Evolutionary conservation across 306 rosid genomes (phyloP), one percentile per base, ranked within the genome.

Genomic region (Mimosa pudica): DNA sequence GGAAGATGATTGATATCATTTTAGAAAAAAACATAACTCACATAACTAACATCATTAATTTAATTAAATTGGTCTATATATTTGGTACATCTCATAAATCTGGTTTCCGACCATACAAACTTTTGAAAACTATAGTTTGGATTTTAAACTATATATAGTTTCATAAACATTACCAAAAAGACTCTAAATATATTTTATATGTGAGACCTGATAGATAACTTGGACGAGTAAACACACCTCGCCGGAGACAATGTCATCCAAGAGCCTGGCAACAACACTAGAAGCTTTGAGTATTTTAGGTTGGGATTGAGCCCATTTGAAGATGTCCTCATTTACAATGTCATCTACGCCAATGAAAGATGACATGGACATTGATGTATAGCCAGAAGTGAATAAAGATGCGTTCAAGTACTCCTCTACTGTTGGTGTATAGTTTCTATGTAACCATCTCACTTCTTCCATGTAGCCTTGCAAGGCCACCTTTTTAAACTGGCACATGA

Each of bases 241-340:
- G 24, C 32, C 71, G 7, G 85, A 78, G 38, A 74, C 82, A 6
- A 84, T 64, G 61, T 87, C 87, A 57, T 81, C 69, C 87, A 84
- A 81, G 32, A 84, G 71, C 55, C 89, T 81, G 24, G 42, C 1
- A 60, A 87, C 47, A 2, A 42, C 47, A 5, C 58, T 6, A 30
- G 84, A 14, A 55, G 80, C 82, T 54, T 10, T 67, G 2, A 83
- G 13, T 7, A 81, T 74, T 73, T 79, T 87, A 2, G 88, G 81
- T 18, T 12, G 14, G 7, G 41, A 5, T 6, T 55, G 62, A 1
- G 62, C 62, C 62, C 62, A 55, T 55, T 18, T 57, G 32, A 57
- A 18, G 63, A 57, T 57, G 4, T 57, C 63, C 33, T 18, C 63
- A 8, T 32, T 57, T n/a, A 7, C 33, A n/a, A 57, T 57, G 63